Conservation (phyloP, 371 early-diverging fungal genomes). For the Circinella umbellata region DNA sequence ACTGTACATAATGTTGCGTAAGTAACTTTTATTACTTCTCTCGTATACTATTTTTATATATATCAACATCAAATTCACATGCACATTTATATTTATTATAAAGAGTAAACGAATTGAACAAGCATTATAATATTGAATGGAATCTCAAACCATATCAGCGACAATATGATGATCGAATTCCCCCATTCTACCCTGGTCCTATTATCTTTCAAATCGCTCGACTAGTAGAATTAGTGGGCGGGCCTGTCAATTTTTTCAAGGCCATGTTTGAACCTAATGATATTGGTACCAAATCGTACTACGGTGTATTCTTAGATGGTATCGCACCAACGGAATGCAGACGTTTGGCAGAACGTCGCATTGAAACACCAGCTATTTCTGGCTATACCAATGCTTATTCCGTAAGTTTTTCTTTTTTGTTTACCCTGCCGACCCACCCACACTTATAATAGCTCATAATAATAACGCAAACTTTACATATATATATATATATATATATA, state of each 20-base stretch:
- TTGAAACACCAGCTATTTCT: conserved; percentile 43
- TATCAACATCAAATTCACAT: too few relatives aligned
- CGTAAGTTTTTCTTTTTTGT: conserved; percentile 33
- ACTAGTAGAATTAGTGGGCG: neutral
- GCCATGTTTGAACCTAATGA: too few relatives aligned
- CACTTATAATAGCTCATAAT: too few relatives aligned
- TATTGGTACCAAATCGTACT: too few relatives aligned
- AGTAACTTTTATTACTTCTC: too few relatives aligned
- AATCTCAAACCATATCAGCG: conserved; percentile 47
- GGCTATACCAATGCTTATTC: conserved; percentile 66
- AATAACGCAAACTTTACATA: too few relatives aligned
- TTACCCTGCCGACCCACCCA: too few relatives aligned
- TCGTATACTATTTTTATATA: too few relatives aligned
- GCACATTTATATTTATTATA: too few relatives aligned
- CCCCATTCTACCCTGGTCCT: neutral
- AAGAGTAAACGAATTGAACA: conserved; percentile 38
- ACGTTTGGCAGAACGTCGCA: conserved; percentile 4
- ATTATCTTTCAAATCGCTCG: neutral
- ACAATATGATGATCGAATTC: conserved; percentile 11
- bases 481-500: neutral
- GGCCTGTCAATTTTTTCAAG: neutral
- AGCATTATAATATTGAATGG: conserved; percentile 55
- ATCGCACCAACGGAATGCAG: too few relatives aligned
- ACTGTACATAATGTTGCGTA: conserved; percentile 58
- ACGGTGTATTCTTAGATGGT: too few relatives aligned